Evolutionary conservation across 257 asterid species (phyloP), one percentile per base, ranked within the genome.

Genomic region (Nicotiana attenuata): DNA sequence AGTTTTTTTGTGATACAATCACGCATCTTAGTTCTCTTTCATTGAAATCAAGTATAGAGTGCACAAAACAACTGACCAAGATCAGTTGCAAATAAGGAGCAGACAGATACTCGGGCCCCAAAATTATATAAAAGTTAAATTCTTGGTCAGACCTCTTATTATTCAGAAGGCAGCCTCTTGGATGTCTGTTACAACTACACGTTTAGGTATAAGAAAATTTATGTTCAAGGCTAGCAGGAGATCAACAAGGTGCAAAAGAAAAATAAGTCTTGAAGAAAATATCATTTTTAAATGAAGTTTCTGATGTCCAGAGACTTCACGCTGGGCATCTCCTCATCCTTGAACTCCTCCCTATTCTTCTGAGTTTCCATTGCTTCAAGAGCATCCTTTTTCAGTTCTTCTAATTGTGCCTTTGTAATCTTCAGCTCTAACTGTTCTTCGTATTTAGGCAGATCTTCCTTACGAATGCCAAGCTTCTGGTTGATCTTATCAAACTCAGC

Each of bases 311-410:
- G 82, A 53, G 98, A 88, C 92, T 92, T 94, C 89, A 91, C 94
- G 3, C 81, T 81, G 5, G 95, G 97, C 92, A 93, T 78, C 56
- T 89, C 94, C 85, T 94, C 97, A 82, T 92, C n/a, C 97, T 94
- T 91, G 89, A 91, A 91, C 84, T 93, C n/a, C 95, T 91, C 93
- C 97, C 94, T 69, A 86, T 94, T 92, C 91, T 91, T 92, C 86
- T 96, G 98, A 80, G 98, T 91, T 38, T 92, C 98, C 99, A 96
- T 96, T 81, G 98, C 99, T 83, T 96, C 98, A 76, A 87, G 3
- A 52, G 90, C 92, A 45, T 93, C 97, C 90, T 95, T 95, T 88
- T 93, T 89, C 89, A 96, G 87, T 84, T 92, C 97, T 83, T 91
- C 96, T 61, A 94, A 87, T 68, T 96, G 98, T 41, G 97, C 98